These are phyloP conservation scores for Plectosphaerella cucumerina DNA, from an alignment of 2,329 filamentous ascomycete genomes.

Conservation along the genomic window DNA sequence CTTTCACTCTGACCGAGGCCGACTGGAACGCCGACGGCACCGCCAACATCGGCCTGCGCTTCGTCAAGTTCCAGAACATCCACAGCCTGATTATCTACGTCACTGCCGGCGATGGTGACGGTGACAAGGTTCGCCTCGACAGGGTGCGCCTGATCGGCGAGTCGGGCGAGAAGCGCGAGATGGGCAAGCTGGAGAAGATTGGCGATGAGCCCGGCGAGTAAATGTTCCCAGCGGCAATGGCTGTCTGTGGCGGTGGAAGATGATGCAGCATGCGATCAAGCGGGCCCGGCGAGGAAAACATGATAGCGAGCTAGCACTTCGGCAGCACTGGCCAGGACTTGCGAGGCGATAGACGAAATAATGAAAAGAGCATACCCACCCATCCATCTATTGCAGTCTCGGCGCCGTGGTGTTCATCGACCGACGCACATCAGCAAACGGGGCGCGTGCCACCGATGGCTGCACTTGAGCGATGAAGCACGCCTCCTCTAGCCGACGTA, in stretches of 20 bases:
- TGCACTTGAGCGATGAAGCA: too few relatives aligned
- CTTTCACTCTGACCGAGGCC: slow-evolving; percentile 64
- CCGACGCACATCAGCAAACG: too few relatives aligned
- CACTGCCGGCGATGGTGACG: slow-evolving; percentile 75
- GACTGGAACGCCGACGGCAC: slow-evolving; percentile 84
- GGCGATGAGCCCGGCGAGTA: slow-evolving; percentile 67
- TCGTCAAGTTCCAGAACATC: slow-evolving; percentile 97
- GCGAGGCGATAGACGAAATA: neutral
- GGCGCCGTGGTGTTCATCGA: slow-evolving; percentile 3
- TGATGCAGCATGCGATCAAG: too few relatives aligned
- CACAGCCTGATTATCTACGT: slow-evolving; percentile 84
- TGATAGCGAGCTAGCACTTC: too few relatives aligned
- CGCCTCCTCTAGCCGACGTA: too few relatives aligned
- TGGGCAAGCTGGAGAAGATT: slow-evolving; percentile 94
- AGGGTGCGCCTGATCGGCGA: slow-evolving; percentile 80
- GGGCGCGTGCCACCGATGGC: too few relatives aligned
- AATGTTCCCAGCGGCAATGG: slow-evolving; percentile 6
- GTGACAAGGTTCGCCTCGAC: slow-evolving; percentile 82
- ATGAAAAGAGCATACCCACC: neutral
- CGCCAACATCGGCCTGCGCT: slow-evolving; percentile 69
- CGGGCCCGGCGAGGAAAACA: neutral
- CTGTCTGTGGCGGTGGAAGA: too few relatives aligned
- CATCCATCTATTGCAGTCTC: slow-evolving; percentile 3
- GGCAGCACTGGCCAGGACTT: neutral
- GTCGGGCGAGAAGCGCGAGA: slow-evolving; percentile 83